Evolutionary conservation across 352 stramenopile species (phyloP).

Genomic region (Globisporangium uncinulatum): DNA sequence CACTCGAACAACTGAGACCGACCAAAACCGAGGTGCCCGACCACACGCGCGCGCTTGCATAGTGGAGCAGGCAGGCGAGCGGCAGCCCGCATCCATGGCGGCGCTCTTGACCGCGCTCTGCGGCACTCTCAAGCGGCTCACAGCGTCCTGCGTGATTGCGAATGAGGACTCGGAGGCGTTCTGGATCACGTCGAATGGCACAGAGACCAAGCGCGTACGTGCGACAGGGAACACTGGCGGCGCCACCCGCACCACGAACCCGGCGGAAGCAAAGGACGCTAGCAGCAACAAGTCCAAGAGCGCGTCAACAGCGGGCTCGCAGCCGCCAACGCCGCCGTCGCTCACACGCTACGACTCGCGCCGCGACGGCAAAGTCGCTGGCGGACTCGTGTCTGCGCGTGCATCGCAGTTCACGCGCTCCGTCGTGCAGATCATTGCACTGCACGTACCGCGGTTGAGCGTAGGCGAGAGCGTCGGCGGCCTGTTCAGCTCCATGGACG

Average conservation of each 20-base stretch:
- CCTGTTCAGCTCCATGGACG: constrained; percentile 50
- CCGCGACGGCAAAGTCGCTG: constrained; percentile 10
- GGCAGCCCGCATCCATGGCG: constrained; percentile 1
- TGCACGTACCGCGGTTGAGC: constrained; percentile 30
- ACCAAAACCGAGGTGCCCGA: neutral
- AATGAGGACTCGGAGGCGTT: constrained; percentile 25
- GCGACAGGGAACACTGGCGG: neutral
- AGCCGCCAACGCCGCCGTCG: neutral
- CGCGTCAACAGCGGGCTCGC: neutral
- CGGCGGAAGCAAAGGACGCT: neutral
- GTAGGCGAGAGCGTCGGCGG: constrained; percentile 19
- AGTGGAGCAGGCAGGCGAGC: neutral
- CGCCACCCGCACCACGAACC: neutral
- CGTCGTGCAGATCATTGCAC: constrained; percentile 41
- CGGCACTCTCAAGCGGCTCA: constrained; percentile 32
- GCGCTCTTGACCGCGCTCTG: constrained; percentile 32
- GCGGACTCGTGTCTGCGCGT: constrained; percentile 10
- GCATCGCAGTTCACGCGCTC: constrained; percentile 34
- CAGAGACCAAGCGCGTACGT: constrained; percentile 26
- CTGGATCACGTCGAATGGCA: constrained; percentile 18
- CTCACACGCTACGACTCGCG: constrained; percentile 11
- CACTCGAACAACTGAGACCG: neutral
- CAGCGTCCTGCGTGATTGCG: constrained; percentile 24
- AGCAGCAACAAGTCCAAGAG: neutral
- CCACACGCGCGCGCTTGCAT: neutral